Conservation (phyloP, 78 protist genomes). For the Dictyostelium capitatum region DNA sequence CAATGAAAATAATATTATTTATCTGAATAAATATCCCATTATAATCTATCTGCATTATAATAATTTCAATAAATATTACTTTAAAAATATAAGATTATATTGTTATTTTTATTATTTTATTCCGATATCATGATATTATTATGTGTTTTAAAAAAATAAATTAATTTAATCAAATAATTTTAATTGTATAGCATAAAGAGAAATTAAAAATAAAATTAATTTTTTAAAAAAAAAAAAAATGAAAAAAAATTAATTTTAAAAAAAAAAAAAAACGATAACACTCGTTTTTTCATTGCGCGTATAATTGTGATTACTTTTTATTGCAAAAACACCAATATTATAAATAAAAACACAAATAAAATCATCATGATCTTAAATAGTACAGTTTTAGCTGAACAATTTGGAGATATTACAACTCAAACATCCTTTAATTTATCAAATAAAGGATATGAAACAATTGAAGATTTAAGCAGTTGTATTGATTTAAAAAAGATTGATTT, state of each 20-base stretch:
- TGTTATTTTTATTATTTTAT: no score
- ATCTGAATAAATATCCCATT: no score
- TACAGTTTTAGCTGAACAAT: background rate
- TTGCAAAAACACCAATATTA: background rate
- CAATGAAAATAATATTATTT: no score
- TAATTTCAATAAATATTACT: no score
- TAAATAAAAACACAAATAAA: background rate
- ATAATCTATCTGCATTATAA: no score
- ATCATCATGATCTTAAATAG: background rate
- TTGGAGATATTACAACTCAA: conserved; percentile 28
- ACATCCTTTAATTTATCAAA: background rate
- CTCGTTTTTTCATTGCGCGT: background rate
- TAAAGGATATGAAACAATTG: conserved; percentile 16
- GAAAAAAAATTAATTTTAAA: background rate
- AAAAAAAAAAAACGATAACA: no score
- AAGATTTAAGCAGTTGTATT: conserved; percentile 43
- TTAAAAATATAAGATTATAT: no score
- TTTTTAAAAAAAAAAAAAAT: background rate
- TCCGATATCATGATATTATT: no score
- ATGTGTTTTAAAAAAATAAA: no score
- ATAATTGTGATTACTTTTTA: background rate
- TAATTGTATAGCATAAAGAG: no score
- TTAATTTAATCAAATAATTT: no score
- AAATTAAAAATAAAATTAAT: background rate
- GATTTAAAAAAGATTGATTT: conserved; percentile 44